phyloP scores from a whole-genome alignment of 176 grass and related monocot species.

The Phragmites australis region DNA sequence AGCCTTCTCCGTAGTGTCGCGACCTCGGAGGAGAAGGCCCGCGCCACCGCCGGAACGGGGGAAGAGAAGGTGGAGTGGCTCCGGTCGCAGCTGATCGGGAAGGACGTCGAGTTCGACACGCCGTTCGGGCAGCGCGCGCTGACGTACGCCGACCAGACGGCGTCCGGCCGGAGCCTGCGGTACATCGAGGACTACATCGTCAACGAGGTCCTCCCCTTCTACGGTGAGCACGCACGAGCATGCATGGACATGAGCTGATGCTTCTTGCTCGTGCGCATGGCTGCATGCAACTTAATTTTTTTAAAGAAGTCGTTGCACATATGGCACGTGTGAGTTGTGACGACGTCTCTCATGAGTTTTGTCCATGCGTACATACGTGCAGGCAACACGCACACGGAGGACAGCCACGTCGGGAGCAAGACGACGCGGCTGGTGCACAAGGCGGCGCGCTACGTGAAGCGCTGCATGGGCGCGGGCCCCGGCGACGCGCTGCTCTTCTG shows the following conservation, averaged over 20 bases:
- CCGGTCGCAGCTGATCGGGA: slow-evolving; percentile 61
- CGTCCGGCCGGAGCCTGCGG: slow-evolving; percentile 61
- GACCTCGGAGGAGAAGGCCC: slow-evolving; percentile 1
- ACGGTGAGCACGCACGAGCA: no score
- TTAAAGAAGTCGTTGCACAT: no score
- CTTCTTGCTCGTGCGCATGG: no score
- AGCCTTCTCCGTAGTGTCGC: slow-evolving; percentile 25
- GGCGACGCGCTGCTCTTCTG: slow-evolving; percentile 74
- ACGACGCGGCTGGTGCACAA: slow-evolving; percentile 52
- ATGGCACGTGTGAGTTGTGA: no score
- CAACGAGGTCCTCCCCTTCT: slow-evolving; percentile 73
- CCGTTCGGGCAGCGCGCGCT: slow-evolving; percentile 70
- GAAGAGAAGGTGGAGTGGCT: slow-evolving; percentile 61
- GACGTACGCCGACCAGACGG: slow-evolving; percentile 81
- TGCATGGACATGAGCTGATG: no score
- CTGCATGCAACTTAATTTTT: no score
- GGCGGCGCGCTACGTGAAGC: slow-evolving; percentile 70
- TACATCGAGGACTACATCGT: slow-evolving; percentile 84
- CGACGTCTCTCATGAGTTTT: no score
- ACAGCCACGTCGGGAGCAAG: slow-evolving; percentile 75
- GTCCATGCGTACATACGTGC: no score
- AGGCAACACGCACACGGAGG: slow-evolving; percentile 92
- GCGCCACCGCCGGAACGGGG: background rate
- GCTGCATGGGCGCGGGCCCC: slow-evolving; percentile 58
- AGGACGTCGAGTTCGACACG: slow-evolving; percentile 60